Base-by-base conservation (phyloP, 768 basidiomycete species). In the Pisolithus microcarpus region DNA sequence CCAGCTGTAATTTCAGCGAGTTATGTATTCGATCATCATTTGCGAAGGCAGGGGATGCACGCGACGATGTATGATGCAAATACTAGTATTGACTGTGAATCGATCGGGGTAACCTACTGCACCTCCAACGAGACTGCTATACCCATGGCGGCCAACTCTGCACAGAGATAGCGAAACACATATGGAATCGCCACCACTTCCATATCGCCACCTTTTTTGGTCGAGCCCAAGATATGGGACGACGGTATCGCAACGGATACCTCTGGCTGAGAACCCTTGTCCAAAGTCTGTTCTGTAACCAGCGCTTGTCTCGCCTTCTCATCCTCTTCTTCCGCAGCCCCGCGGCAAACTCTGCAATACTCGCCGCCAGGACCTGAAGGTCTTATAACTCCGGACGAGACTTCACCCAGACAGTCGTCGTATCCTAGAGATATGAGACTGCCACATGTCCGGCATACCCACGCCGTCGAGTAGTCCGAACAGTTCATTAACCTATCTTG, bases 401-500 rank as follows among this genome's bases (percentile, higher is more conserved):
- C 73, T 66, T 84, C 83, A 50, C 89, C 86, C 18, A 89, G 73
- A 53, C 74, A 79, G 64, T 96, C 91, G 55, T 98, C 94, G 68
- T 95, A 98, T 21, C 96, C 96, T 48, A 99, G 76, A 8, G 94
- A 93, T 59, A 98, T 90, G 49, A 99, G 76, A 64, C 90, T 93
- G 16, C 96, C 96, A 64, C 96, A 99, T 2, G 85, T 87, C 48
- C 96, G 80, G 69, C 96, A 99, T 10, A 98, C 94, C 96, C 96
- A 99, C 4, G 96, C 91, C 0, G 93, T 98, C 24, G 96, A 97
- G 69, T 98, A 99, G 70, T 99, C 96, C 24, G 95, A 98, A 65
- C 96, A 99, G 71, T 99, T 99, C 96, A 99, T 98, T 64, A 99
- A 72, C 51, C 96, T 79, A 71, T 99, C 96, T 75, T 99, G 96